Percentiles rank a stretch among this genome's conserved stretches.
phyloP scores from a whole-genome alignment of 768 basidiomycete genomes.

The Mycena belliarum region DNA sequence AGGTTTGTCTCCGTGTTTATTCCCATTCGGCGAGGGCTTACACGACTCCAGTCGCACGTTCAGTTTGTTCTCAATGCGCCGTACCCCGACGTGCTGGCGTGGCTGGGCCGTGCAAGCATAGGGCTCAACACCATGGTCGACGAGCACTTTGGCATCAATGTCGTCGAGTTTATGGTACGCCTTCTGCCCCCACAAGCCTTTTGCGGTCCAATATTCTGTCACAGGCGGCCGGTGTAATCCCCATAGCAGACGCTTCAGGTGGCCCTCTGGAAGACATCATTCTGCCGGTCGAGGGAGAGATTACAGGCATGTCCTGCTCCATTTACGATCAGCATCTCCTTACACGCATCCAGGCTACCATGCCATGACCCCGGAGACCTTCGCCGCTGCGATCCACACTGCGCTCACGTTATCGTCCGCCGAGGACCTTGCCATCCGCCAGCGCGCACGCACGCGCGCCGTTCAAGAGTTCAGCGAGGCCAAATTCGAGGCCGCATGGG shows the following conservation, averaged over 20 bases:
- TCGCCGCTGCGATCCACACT: conserved; percentile 65
- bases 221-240: conserved; percentile 92
- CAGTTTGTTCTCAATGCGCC: conserved; percentile 84
- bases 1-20: conserved; percentile 43
- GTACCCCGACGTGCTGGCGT: conserved; percentile 66
- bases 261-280: conserved; percentile 92
- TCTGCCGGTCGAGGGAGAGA: conserved; percentile 69
- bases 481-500: conserved; percentile 80
- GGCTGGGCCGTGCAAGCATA: conserved; percentile 75
- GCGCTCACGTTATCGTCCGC: conserved; percentile 57
- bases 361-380: conserved; percentile 63
- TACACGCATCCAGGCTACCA: conserved; percentile 62
- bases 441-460: conserved; percentile 70
- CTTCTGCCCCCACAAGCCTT: too few species aligned
- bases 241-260: conserved; percentile 89
- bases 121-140: conserved; percentile 97
- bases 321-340: neutral
- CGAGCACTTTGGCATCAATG: conserved; percentile 97
- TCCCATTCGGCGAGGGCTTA: neutral
- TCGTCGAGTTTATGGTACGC: conserved; percentile 95
- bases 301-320: conserved; percentile 52
- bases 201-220: neutral
- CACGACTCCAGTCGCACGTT: conserved; percentile 39
- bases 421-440: conserved; percentile 63
- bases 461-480: conserved; percentile 72